Evolutionary conservation across 2,329 filamentous ascomycete genomes (phyloP).

Genomic region (Nemania sp.): DNA sequence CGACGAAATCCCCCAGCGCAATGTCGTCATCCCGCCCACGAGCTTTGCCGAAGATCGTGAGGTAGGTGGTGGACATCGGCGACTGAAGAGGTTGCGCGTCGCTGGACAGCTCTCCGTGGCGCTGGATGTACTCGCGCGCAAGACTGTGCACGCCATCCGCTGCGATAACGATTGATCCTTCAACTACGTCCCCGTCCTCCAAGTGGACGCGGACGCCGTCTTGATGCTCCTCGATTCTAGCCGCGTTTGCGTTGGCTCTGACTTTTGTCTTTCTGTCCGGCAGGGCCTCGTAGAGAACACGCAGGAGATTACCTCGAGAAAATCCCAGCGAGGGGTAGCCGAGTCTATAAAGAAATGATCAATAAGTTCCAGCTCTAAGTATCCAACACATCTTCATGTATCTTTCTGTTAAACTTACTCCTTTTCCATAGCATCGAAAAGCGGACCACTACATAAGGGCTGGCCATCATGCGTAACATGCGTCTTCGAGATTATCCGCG

Average conservation of each 20-base stretch:
- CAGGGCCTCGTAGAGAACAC: conserved; percentile 28
- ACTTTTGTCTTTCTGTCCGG: conserved; percentile 24
- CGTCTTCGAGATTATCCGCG: conserved; percentile 12
- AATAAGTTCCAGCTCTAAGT: too few relatives aligned
- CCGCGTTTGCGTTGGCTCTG: conserved; percentile 19
- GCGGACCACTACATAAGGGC: neutral
- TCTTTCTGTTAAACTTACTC: too few relatives aligned
- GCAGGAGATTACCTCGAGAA: conserved; percentile 28
- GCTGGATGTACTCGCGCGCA: conserved; percentile 27
- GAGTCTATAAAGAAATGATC: conserved; percentile 10
- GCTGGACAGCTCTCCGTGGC: neutral
- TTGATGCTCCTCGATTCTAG: conserved; percentile 26
- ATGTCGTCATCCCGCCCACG: too few relatives aligned
- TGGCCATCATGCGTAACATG: conserved; percentile 14
- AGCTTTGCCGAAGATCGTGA: too few relatives aligned
- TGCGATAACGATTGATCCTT: conserved; percentile 31
- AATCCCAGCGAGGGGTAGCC: conserved; percentile 21
- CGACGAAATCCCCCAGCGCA: conserved; percentile 17
- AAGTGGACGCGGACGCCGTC: conserved; percentile 30
- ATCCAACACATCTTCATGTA: too few relatives aligned
- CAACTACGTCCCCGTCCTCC: conserved; percentile 28
- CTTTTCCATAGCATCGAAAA: conserved; percentile 8
- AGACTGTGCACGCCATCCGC: conserved; percentile 33
- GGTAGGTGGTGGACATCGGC: too few relatives aligned
- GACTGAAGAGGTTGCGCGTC: too few relatives aligned